Conservation (phyloP, 2,329 filamentous ascomycete species). For the Arthrobotrys entomopaga region DNA sequence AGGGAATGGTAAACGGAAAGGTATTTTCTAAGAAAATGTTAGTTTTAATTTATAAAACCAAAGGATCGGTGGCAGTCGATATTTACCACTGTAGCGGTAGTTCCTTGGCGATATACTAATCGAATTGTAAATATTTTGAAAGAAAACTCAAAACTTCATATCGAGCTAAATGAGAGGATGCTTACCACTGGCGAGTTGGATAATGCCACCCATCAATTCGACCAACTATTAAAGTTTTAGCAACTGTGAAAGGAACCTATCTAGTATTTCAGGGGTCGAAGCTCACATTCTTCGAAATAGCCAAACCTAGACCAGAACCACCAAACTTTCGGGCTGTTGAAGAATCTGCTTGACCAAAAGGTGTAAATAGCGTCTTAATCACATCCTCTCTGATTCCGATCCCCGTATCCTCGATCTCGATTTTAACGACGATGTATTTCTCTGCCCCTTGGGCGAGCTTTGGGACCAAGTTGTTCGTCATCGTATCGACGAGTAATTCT, state of each 20-base stretch:
- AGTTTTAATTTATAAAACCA: not conserved
- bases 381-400: conserved; percentile 85
- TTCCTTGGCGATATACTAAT: conserved; percentile 43
- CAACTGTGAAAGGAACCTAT: not conserved
- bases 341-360: conserved; percentile 83
- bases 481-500: conserved; percentile 62
- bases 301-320: conserved; percentile 71
- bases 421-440: conserved; percentile 74
- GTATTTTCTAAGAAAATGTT: conserved; percentile 36
- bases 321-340: conserved; percentile 68
- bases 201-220: conserved; percentile 81
- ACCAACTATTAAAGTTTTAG: conserved; percentile 65
- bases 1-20: conserved; percentile 36
- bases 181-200: conserved; percentile 66
- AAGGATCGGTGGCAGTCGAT: not conserved
- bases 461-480: conserved; percentile 31
- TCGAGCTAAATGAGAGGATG: conserved; percentile 60
- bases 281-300: conserved; percentile 77
- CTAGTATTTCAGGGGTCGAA: not conserved
- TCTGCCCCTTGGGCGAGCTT: conserved; percentile 57
- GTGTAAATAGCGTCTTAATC: conserved; percentile 76
- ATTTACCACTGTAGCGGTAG: conserved; percentile 44
- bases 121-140: not conserved
- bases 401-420: conserved; percentile 79
- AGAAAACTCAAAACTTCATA: not conserved